Conservation (phyloP, 2,329 filamentous ascomycete species). For the Coniochaeta sp. region DNA sequence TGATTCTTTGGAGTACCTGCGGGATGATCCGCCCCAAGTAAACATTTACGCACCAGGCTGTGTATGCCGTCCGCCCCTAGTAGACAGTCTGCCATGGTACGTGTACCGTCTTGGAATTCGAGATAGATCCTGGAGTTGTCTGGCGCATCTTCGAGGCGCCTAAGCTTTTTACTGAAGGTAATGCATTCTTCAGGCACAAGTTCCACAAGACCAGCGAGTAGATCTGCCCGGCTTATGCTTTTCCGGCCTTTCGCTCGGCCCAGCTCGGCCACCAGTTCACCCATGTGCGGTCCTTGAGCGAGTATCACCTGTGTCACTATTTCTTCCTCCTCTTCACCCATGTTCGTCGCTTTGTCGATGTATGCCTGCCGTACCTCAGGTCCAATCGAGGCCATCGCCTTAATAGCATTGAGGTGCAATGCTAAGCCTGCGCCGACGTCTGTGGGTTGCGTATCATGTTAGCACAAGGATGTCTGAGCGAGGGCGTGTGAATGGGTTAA, state of each 20-base stretch:
- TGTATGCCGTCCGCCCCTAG: constrained; percentile 28
- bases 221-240: constrained; percentile 23
- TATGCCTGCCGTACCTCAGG: constrained; percentile 24
- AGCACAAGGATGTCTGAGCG: not conserved
- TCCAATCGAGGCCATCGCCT: constrained; percentile 25
- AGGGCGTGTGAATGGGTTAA: too few relatives aligned
- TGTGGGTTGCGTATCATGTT: not conserved
- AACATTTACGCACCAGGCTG: constrained; percentile 18
- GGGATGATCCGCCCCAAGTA: constrained; percentile 21
- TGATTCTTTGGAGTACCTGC: constrained; percentile 22
- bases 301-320: constrained; percentile 25
- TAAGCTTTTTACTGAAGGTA: constrained; percentile 13
- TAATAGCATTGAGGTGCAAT: constrained; percentile 28
- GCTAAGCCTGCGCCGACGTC: constrained; percentile 30
- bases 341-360: constrained; percentile 19
- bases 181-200: constrained; percentile 16
- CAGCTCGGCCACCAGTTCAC: constrained; percentile 16
- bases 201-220: constrained; percentile 19
- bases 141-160: constrained; percentile 12
- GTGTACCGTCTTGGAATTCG: constrained; percentile 15
- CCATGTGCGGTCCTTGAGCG: constrained; percentile 11
- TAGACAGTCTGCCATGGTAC: constrained; percentile 20
- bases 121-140: not conserved
- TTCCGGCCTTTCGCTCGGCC: constrained; percentile 24
- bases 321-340: constrained; percentile 18